phyloP scores from a whole-genome alignment of 2,329 filamentous ascomycete species.

The Delphinella strobiligena region DNA sequence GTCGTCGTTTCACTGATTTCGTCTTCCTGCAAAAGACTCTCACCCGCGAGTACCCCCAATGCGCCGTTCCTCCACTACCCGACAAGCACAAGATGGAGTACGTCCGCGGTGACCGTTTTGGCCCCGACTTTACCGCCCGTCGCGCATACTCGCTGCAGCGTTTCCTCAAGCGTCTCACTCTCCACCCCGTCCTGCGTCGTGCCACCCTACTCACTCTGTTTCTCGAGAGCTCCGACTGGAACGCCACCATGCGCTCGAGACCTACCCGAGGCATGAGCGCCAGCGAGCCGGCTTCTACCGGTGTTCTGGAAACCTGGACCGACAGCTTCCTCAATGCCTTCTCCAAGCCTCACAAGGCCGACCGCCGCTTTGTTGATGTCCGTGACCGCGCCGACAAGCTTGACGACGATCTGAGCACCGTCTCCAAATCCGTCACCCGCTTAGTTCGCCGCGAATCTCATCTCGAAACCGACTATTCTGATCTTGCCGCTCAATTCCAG shows the following conservation, averaged over 20 bases:
- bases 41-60: constrained; percentile 74
- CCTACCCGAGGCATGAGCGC: constrained; percentile 46
- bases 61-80: constrained; percentile 84
- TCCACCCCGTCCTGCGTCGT: constrained; percentile 80
- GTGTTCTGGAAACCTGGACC: constrained; percentile 88
- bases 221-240: constrained; percentile 90
- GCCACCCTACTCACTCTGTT: constrained; percentile 76
- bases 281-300: constrained; percentile 37
- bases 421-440: constrained; percentile 89
- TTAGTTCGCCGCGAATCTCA: constrained; percentile 81
- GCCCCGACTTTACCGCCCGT: constrained; percentile 78
- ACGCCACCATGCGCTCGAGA: constrained; percentile 80
- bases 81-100: constrained; percentile 99
- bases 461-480: constrained; percentile 74
- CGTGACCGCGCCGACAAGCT: constrained; percentile 86
- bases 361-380: constrained; percentile 89
- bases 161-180: constrained; percentile 73
- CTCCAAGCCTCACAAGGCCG: constrained; percentile 88
- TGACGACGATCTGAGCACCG: constrained; percentile 81
- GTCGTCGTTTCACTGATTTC: constrained; percentile 94
- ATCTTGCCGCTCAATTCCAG: constrained; percentile 88
- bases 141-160: constrained; percentile 83
- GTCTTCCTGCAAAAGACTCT: constrained; percentile 91
- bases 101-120: constrained; percentile 90
- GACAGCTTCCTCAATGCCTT: constrained; percentile 97